These are phyloP conservation scores for Lizanozyma gosingica DNA, from an alignment of 1,139 yeast genomes.

Conservation along the genomic window DNA sequence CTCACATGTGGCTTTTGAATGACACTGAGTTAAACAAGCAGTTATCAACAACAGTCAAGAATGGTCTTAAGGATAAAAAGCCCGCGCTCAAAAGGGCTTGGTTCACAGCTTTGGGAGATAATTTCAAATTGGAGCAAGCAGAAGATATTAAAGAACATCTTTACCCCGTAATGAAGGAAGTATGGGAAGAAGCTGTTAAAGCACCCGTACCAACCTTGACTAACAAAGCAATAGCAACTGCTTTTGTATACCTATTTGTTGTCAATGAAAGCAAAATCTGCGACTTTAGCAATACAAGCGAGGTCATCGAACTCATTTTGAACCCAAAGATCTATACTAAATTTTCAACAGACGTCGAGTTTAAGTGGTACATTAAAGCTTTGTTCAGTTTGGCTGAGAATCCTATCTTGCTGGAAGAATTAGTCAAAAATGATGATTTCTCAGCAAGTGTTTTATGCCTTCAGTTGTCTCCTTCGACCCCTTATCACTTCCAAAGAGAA, in stretches of 20 bases:
- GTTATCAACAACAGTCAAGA: slow-evolving; percentile 25
- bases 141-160: slow-evolving; percentile 12
- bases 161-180: slow-evolving; percentile 15
- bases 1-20: slow-evolving; percentile 5
- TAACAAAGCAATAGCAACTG: slow-evolving; percentile 40
- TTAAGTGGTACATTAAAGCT: slow-evolving; percentile 44
- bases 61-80: slow-evolving; percentile 63
- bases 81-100: slow-evolving; percentile 57
- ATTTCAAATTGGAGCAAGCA: slow-evolving; percentile 6
- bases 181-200: slow-evolving; percentile 33
- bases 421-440: slow-evolving; percentile 9
- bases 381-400: slow-evolving; percentile 12
- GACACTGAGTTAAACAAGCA: slow-evolving; percentile 9
- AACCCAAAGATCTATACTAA: slow-evolving; percentile 43
- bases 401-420: slow-evolving; percentile 9
- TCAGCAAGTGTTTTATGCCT: slow-evolving; percentile 39
- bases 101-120: slow-evolving; percentile 45
- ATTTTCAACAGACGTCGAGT: slow-evolving; percentile 33
- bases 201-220: slow-evolving; percentile 44
- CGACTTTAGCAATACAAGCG: slow-evolving; percentile 15
- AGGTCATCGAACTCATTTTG: slow-evolving; percentile 26
- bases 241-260: slow-evolving; percentile 28
- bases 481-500: slow-evolving; percentile 22
- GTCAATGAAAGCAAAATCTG: slow-evolving; percentile 4
- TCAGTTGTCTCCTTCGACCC: slow-evolving; percentile 27